These are phyloP conservation scores for Friedmanniomyces endolithicus DNA, from an alignment of 495 filamentous ascomycete genomes.

Conservation along the genomic window DNA sequence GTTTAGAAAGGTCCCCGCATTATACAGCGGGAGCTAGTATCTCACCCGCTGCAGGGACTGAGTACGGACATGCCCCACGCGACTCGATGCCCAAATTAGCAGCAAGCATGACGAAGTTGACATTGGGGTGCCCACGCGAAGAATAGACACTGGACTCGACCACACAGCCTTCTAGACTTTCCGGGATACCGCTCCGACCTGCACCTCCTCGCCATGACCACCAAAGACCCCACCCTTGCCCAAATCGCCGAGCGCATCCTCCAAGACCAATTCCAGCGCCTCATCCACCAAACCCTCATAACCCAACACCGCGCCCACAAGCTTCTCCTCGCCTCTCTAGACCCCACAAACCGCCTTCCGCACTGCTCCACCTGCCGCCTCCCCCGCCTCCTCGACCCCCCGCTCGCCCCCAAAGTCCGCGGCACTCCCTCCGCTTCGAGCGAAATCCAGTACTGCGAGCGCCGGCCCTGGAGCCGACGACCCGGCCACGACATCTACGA, in stretches of 20 bases:
- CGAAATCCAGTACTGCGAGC: constrained; percentile 52
- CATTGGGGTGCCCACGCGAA: no score
- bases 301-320: constrained; percentile 37
- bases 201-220: not conserved
- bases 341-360: constrained; percentile 28
- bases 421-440: constrained; percentile 23
- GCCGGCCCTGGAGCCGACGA: constrained; percentile 57
- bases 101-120: no score
- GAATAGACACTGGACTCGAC: no score
- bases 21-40: no score
- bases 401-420: constrained; percentile 22
- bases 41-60: no score
- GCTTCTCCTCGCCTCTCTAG: constrained; percentile 43
- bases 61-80: no score
- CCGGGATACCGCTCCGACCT: no score
- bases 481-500: constrained; percentile 74
- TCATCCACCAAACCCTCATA: constrained; percentile 34
- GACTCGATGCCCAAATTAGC: no score
- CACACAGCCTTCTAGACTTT: no score
- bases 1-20: no score
- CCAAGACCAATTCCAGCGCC: constrained; percentile 32
- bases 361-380: constrained; percentile 28
- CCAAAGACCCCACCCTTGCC: constrained; percentile 2
- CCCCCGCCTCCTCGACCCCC: constrained; percentile 32
- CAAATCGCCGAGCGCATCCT: constrained; percentile 23